Percentiles rank a stretch among this genome's conserved stretches.
Conservation (phyloP, 208 protist species). For the Lotmaria passim region DNA sequence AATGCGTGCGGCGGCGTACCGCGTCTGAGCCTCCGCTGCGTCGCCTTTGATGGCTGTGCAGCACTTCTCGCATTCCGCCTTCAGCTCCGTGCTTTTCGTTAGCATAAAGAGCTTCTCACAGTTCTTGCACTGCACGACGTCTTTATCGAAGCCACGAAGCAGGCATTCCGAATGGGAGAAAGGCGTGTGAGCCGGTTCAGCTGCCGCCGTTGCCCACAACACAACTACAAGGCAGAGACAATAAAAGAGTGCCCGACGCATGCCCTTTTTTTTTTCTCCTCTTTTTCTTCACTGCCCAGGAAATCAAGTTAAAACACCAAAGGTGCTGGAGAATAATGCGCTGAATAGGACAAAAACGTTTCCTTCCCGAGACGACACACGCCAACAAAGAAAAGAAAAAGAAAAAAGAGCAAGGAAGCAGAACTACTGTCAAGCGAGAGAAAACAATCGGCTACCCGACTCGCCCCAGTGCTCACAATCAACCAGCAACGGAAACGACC, state of each 20-base stretch:
- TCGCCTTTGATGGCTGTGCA: conserved; percentile 26
- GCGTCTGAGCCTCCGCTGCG: neutral
- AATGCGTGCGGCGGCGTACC: conserved; percentile 19
- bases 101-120: conserved; percentile 50
- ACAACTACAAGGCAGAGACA: neutral
- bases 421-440: too few relatives aligned
- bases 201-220: neutral
- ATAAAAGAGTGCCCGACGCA: neutral
- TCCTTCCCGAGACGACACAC: too few relatives aligned
- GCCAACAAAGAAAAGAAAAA: too few relatives aligned
- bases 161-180: conserved; percentile 39
- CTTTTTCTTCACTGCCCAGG: neutral
- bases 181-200: neutral
- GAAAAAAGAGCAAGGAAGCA: too few relatives aligned
- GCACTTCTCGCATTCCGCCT: conserved; percentile 61
- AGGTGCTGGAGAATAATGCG: too few relatives aligned
- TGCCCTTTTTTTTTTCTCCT: neutral
- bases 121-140: conserved; percentile 33
- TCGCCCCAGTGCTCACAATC: too few relatives aligned
- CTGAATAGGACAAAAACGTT: too few relatives aligned
- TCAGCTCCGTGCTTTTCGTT: conserved; percentile 40
- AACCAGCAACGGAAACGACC: too few relatives aligned
- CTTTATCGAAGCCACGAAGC: conserved; percentile 46
- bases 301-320: too few relatives aligned
- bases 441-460: too few relatives aligned